These are phyloP conservation scores for Pontederia paniculata DNA, from an alignment of 176 grass and related monocot species.

Conservation along the genomic window DNA sequence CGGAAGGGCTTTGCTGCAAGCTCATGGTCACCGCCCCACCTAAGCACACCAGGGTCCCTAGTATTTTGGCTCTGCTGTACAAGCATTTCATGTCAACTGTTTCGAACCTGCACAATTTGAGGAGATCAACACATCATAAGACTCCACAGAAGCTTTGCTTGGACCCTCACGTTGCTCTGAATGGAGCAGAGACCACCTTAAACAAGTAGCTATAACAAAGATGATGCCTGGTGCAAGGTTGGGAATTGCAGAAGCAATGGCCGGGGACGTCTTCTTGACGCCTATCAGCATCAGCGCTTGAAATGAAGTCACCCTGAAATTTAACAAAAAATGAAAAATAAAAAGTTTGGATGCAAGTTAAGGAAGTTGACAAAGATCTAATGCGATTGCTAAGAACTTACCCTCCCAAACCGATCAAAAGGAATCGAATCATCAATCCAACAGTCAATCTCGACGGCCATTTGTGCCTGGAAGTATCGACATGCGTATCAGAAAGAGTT, in stretches of 20 bases:
- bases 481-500: background rate
- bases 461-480: constrained; percentile 29
- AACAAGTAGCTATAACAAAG: constrained; percentile 45
- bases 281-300: constrained; percentile 45
- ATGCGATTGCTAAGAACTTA: background rate
- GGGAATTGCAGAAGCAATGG: constrained; percentile 59
- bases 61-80: constrained; percentile 56
- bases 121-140: background rate
- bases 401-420: constrained; percentile 45
- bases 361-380: background rate
- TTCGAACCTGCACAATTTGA: constrained; percentile 47
- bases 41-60: constrained; percentile 56
- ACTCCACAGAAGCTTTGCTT: background rate
- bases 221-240: constrained; percentile 59
- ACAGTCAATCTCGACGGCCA: constrained; percentile 38
- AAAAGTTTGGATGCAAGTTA: background rate
- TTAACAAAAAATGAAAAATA: background rate
- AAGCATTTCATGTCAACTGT: constrained; percentile 55
- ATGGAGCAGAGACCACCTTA: constrained; percentile 24
- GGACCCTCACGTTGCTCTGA: background rate
- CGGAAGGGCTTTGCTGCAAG: constrained; percentile 45
- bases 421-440: constrained; percentile 24
- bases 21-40: constrained; percentile 52
- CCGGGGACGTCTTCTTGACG: constrained; percentile 40
- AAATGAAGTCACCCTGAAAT: constrained; percentile 30